Conservation (phyloP, 192 early-diverging fungal species). For the Pecoramyces ruminantium region DNA sequence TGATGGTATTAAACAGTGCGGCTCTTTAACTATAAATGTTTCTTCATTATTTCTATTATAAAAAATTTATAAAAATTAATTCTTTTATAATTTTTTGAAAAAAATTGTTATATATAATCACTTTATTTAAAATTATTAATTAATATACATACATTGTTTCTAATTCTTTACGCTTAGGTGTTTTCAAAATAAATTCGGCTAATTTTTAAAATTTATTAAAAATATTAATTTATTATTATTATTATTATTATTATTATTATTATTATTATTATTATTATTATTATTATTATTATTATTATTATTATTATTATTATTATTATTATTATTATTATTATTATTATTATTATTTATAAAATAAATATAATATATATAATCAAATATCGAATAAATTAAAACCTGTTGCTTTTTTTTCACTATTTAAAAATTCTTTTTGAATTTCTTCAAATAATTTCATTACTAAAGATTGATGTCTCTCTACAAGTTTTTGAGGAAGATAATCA, state of each 20-base stretch:
- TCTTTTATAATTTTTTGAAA: too few relatives aligned
- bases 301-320: background rate
- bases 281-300: background rate
- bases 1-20: slow-evolving; percentile 18
- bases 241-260: slow-evolving; percentile 1
- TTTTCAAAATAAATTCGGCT: slow-evolving; percentile 26
- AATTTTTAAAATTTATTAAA: background rate
- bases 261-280: background rate
- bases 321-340: too few relatives aligned
- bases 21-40: background rate
- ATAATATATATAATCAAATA: too few relatives aligned
- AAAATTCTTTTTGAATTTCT: slow-evolving; percentile 22
- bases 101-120: too few relatives aligned
- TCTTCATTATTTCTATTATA: slow-evolving; percentile 15
- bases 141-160: background rate
- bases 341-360: background rate
- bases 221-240: background rate
- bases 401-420: slow-evolving; percentile 26
- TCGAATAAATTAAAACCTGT: slow-evolving; percentile 14
- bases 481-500: slow-evolving; percentile 11
- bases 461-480: slow-evolving; percentile 12
- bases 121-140: too few relatives aligned
- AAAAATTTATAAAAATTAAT: slow-evolving; percentile 8
- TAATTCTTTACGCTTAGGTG: slow-evolving; percentile 3
- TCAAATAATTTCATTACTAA: slow-evolving; percentile 16